Conservation (phyloP, 331 rosid species). For the Dryas integrifolia region DNA sequence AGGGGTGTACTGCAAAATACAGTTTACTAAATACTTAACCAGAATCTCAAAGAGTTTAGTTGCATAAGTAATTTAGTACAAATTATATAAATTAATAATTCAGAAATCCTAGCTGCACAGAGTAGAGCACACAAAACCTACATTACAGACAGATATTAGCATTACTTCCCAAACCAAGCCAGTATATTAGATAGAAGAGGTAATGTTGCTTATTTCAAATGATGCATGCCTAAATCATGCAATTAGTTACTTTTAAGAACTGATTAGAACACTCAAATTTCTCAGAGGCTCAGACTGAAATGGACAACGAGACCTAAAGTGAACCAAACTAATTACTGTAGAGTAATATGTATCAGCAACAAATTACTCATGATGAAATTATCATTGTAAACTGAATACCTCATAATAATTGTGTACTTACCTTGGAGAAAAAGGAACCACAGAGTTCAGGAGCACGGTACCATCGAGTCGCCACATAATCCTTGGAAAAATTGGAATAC, state of each 20-base stretch:
- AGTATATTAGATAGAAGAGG: neutral
- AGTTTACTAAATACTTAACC: neutral
- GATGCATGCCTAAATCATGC: too few species aligned
- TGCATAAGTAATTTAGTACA: neutral
- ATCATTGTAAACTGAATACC: neutral
- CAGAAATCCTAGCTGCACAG: neutral
- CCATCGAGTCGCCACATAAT: conserved; percentile 81
- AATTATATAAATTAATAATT: neutral
- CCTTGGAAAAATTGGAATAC: conserved; percentile 29
- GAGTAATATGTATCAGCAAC: neutral
- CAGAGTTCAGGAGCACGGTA: conserved; percentile 82
- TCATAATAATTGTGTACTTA: conserved; percentile 5
- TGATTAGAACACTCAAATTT: too few species aligned
- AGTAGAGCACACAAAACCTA: neutral
- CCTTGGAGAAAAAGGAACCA: conserved; percentile 72
- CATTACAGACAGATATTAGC: neutral
- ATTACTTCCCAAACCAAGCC: neutral
- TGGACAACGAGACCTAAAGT: neutral
- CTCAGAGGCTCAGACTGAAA: too few species aligned
- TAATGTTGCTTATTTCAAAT: too few species aligned
- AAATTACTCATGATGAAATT: neutral
- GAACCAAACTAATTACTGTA: too few species aligned
- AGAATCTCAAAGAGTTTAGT: neutral
- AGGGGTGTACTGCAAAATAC: conserved; percentile 59
- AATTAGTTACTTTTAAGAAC: too few species aligned